Conservation (phyloP, 169 alveolate species). For the Miamiensis avidus region DNA sequence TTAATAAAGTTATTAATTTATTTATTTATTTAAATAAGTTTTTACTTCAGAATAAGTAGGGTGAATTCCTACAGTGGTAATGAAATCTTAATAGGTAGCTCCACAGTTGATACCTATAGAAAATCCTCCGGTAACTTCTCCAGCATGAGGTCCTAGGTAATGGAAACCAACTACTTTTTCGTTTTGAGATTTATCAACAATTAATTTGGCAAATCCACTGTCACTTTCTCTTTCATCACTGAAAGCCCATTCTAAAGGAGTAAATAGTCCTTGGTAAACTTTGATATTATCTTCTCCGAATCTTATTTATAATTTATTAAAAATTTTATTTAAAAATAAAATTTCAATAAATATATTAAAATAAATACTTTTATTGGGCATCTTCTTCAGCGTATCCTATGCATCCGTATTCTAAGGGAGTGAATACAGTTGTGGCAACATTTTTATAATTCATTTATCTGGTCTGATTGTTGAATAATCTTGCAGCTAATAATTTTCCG, state of each 20-base stretch:
- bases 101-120: conserved; percentile 95
- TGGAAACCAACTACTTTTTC: conserved; percentile 96
- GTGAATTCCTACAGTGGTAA: conserved; percentile 93
- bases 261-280: conserved; percentile 88
- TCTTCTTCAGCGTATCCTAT: conserved; percentile 96
- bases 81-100: conserved; percentile 92
- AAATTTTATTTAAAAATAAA: neutral
- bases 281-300: conserved; percentile 85
- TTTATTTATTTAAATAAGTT: neutral
- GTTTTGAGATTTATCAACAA: conserved; percentile 89
- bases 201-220: conserved; percentile 91
- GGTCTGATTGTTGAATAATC: conserved; percentile 88
- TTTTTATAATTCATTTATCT: conserved; percentile 85
- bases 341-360: too few species aligned
- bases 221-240: conserved; percentile 85
- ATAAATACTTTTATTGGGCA: conserved; percentile 78
- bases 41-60: conserved; percentile 96
- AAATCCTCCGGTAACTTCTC: conserved; percentile 97
- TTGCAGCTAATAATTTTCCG: conserved; percentile 94
- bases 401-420: conserved; percentile 97
- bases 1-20: neutral
- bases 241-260: conserved; percentile 89
- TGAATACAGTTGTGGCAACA: conserved; percentile 97
- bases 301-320: conserved; percentile 25
- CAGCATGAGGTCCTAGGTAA: conserved; percentile 98